phyloP scores from a whole-genome alignment of 2,329 filamentous ascomycete species.

The Hymenotorrendiella dingleyae region DNA sequence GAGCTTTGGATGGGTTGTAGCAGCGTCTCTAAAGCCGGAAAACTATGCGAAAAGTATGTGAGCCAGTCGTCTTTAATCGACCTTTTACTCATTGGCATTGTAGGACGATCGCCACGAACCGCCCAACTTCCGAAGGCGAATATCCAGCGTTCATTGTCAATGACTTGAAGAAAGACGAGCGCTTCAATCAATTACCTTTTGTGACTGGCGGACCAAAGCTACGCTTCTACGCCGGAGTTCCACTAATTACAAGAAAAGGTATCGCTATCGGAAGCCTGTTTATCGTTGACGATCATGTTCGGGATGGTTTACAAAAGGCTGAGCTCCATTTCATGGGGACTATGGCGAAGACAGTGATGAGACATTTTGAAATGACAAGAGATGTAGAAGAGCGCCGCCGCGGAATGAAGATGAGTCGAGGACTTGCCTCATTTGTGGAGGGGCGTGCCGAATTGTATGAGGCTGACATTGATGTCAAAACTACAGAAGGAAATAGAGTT shows the following conservation, averaged over 20 bases:
- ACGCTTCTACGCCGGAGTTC: constrained; percentile 29
- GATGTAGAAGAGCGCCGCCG: constrained; percentile 47
- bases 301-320: constrained; percentile 42
- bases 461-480: constrained; percentile 24
- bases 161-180: constrained; percentile 26
- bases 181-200: constrained; percentile 27
- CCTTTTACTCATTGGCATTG: constrained; percentile 1
- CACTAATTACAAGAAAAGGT: constrained; percentile 29
- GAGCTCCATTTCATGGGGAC: constrained; percentile 52
- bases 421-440: constrained; percentile 49
- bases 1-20: constrained; percentile 31
- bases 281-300: constrained; percentile 50
- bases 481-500: constrained; percentile 25
- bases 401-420: constrained; percentile 49
- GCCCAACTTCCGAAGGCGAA: constrained; percentile 13
- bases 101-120: constrained; percentile 25
- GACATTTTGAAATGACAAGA: constrained; percentile 54
- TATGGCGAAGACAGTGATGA: constrained; percentile 50
- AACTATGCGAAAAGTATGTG: constrained; percentile 29
- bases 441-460: constrained; percentile 31
- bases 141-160: constrained; percentile 30
- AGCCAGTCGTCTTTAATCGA: neutral
- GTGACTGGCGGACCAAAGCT: constrained; percentile 24
- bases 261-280: constrained; percentile 53
- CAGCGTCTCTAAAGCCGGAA: constrained; percentile 25